Evolutionary conservation across 1,284 basidiomycete genomes (phyloP).

Genomic region (Ustilago shanxiensis): DNA sequence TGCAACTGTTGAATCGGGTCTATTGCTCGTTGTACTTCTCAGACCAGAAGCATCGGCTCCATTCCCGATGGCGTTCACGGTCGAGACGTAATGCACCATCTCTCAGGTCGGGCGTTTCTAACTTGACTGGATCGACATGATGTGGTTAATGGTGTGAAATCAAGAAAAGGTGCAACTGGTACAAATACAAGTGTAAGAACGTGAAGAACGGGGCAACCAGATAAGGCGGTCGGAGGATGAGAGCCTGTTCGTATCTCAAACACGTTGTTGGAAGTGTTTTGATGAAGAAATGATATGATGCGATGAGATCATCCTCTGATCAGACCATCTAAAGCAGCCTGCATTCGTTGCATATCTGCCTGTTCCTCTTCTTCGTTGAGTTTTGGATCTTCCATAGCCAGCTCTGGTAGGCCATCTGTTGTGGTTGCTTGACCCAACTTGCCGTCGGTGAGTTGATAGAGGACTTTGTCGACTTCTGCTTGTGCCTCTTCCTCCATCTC

Average conservation of each 20-base stretch:
- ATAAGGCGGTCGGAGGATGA: too few species aligned
- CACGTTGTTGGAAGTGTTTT: too few species aligned
- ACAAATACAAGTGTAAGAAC: slow-evolving; percentile 26
- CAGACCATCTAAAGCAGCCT: slow-evolving; percentile 65
- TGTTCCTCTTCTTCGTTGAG: slow-evolving; percentile 52
- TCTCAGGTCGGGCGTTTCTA: too few species aligned
- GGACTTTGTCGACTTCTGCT: slow-evolving; percentile 94
- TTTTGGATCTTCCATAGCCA: slow-evolving; percentile 49
- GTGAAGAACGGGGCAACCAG: too few species aligned
- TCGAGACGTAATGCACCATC: too few species aligned
- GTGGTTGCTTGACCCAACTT: slow-evolving; percentile 73
- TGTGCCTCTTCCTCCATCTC: slow-evolving; percentile 97
- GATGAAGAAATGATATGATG: neutral
- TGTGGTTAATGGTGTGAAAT: neutral
- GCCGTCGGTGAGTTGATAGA: slow-evolving; percentile 95
- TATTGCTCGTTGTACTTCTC: neutral
- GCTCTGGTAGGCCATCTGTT: slow-evolving; percentile 57
- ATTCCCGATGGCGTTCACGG: neutral
- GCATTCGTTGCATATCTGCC: slow-evolving; percentile 66
- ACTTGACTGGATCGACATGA: neutral
- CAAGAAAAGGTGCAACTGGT: neutral
- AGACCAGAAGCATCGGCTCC: neutral
- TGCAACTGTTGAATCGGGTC: too few species aligned
- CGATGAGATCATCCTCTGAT: slow-evolving; percentile 50
- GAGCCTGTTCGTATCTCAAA: too few species aligned